Base-by-base conservation (phyloP, 768 basidiomycete species). In the Pleurotus pulmonarius region DNA sequence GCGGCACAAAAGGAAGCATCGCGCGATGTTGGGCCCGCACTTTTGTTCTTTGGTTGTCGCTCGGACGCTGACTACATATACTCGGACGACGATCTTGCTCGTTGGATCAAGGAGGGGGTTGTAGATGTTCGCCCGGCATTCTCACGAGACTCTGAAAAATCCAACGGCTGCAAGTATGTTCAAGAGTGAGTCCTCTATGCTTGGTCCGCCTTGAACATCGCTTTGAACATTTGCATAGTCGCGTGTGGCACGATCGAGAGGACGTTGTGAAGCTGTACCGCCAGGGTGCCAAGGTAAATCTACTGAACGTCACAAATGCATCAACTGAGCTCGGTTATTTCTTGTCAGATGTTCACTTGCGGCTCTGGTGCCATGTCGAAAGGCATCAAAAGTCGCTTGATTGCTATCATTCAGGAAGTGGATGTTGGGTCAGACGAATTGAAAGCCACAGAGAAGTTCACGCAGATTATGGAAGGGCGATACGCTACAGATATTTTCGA, bases 31-130 rank as follows among this genome's bases (percentile, higher is more conserved):
- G 75, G 74, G 4, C 63, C 67, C 57, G 69, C 70, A 47, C 55
- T 78, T 18, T 62, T 80, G 37, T 81, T 79, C 71, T 79, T 78
- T 58, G 79, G 80, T 2, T 81, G 80, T 61, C 65, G 75, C 6
- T 60, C 69, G 3, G 63, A 70, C 8, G 71, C 66, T 46, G 79
- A 81, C 60, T 77, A 69, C 59, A 61, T 80, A 15, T 80, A 80
- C 60, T 59, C 65, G 2, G 71, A 75, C 24, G 67, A 63, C 22
- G 78, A 80, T 57, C 65, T 80, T 43, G 70, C 63, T 43, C 68
- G 71, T 58, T 81, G 80, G 80, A 60, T 62, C 25, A 66, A 68
- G 59, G 58, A 69, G 16, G 78, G 76, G 2, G 70, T 78, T 0
- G 69, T 80, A 8, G 75, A 78, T 52, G 68, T 80, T 9, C 69